Conservation (phyloP, 2,329 filamentous ascomycete species). For the Hymenoscyphus fructigenus region DNA sequence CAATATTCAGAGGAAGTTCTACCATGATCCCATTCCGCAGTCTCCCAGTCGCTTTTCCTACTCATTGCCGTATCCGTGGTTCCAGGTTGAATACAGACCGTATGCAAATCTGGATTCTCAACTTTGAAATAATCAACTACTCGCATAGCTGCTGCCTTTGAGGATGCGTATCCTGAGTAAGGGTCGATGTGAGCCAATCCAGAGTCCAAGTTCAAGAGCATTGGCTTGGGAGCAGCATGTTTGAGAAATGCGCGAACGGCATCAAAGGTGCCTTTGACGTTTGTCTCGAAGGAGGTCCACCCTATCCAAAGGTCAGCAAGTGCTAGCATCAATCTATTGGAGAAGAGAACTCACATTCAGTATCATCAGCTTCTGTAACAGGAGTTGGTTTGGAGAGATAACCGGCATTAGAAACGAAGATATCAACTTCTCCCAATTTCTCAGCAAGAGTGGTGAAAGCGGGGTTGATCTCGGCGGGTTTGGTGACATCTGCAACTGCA, state of each 20-base stretch:
- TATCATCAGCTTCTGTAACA: slow-evolving; percentile 33
- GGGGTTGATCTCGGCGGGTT: slow-evolving; percentile 35
- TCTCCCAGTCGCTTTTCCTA: neutral
- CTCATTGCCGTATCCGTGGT: slow-evolving; percentile 14
- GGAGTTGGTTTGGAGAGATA: slow-evolving; percentile 33
- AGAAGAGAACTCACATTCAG: slow-evolving; percentile 28
- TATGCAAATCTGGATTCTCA: slow-evolving; percentile 42
- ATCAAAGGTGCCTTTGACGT: slow-evolving; percentile 14
- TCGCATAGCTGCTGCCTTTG: slow-evolving; percentile 43
- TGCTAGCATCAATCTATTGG: too few species aligned
- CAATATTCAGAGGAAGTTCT: neutral
- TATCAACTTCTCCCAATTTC: slow-evolving; percentile 37
- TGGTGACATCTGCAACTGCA: slow-evolving; percentile 37
- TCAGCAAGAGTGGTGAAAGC: slow-evolving; percentile 37
- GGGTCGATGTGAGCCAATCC: neutral
- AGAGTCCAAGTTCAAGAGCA: slow-evolving; percentile 5
- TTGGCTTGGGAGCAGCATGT: neutral
- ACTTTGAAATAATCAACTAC: slow-evolving; percentile 43
- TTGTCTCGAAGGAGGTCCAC: slow-evolving; percentile 13
- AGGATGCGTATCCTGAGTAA: slow-evolving; percentile 41
- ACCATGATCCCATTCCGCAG: neutral
- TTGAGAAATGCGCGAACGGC: slow-evolving; percentile 8
- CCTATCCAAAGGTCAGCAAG: neutral
- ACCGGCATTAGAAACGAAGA: slow-evolving; percentile 43
- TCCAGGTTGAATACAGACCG: slow-evolving; percentile 47